Conservation (phyloP, 495 filamentous ascomycete genomes). For the Tuber borchii region DNA sequence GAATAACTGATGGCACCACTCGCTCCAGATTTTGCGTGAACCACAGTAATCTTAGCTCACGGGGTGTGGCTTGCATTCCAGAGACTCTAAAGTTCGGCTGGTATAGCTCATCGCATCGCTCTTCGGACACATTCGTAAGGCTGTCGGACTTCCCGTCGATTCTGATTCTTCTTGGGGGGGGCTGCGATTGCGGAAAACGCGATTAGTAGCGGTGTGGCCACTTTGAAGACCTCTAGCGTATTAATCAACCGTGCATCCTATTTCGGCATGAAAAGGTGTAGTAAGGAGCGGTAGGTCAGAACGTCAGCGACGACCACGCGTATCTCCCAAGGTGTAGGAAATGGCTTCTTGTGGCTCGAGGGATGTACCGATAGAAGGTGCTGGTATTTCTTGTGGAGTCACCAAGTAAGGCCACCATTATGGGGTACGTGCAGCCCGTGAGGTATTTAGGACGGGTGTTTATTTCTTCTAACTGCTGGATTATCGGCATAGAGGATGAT, state of each 20-base stretch:
- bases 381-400: constrained; percentile 56
- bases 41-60: no score
- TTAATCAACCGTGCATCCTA: constrained; percentile 65
- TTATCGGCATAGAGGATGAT: constrained; percentile 40
- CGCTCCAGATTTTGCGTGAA: no score
- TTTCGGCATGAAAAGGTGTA: constrained; percentile 58
- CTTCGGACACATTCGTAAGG: constrained; percentile 57
- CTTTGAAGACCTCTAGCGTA: constrained; percentile 60
- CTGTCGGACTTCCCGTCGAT: constrained; percentile 55
- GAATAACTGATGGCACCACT: no score
- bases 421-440: constrained; percentile 57
- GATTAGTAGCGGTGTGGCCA: constrained; percentile 61
- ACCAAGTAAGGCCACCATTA: constrained; percentile 52
- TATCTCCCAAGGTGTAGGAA: constrained; percentile 57
- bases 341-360: constrained; percentile 54
- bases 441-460: constrained; percentile 60
- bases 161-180: constrained; percentile 50
- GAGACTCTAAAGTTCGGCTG: no score
- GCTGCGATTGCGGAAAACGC: constrained; percentile 61
- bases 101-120: constrained; percentile 47
- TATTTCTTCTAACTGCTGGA: constrained; percentile 58
- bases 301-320: constrained; percentile 59
- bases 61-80: no score
- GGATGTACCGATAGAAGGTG: constrained; percentile 64
- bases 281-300: constrained; percentile 54